Percentiles rank a stretch among this genome's conserved stretches.
phyloP scores from a whole-genome alignment of 179 eudicot species.

The Spinacia oleracea region DNA sequence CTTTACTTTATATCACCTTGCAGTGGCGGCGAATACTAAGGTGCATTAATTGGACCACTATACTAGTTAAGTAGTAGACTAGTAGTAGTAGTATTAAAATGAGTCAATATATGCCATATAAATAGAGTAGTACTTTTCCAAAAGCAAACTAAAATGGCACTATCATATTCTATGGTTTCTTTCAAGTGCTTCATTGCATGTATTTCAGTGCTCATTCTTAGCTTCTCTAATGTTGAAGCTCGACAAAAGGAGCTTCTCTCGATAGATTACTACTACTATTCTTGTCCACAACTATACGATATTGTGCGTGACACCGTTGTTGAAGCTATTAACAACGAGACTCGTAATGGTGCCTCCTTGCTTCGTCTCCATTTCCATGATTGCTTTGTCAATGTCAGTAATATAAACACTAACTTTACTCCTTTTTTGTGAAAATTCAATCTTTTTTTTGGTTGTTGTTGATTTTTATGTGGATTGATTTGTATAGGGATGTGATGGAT shows the following conservation, averaged over 20 bases:
- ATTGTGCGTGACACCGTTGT: slow-evolving; percentile 29
- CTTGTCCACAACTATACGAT: slow-evolving; percentile 34
- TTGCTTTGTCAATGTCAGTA: slow-evolving; percentile 43
- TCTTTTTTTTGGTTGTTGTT: neutral
- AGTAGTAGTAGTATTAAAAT: neutral
- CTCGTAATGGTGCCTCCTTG: slow-evolving; percentile 45
- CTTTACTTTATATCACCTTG: slow-evolving; percentile 1
- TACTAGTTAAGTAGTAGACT: too few species aligned
- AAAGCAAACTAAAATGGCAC: slow-evolving; percentile 5
- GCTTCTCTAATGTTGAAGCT: slow-evolving; percentile 3
- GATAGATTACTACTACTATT: slow-evolving; percentile 29
- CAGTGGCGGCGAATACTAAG: slow-evolving; percentile 5
- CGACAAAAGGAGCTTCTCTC: slow-evolving; percentile 27
- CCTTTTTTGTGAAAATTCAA: neutral
- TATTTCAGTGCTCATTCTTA: slow-evolving; percentile 11
- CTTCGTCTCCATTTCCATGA: slow-evolving; percentile 50
- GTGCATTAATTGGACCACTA: slow-evolving; percentile 13
- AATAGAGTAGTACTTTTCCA: neutral
- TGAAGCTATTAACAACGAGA: slow-evolving; percentile 37
- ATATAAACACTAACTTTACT: too few species aligned
- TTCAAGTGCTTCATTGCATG: neutral
- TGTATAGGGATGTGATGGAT: slow-evolving; percentile 48
- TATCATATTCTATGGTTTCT: slow-evolving; percentile 14
- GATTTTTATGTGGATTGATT: neutral
- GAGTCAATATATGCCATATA: slow-evolving; percentile 2